Evolutionary conservation across 2,329 filamentous ascomycete genomes (phyloP).

Genomic region (Zelopaecilomyces penicillatus): DNA sequence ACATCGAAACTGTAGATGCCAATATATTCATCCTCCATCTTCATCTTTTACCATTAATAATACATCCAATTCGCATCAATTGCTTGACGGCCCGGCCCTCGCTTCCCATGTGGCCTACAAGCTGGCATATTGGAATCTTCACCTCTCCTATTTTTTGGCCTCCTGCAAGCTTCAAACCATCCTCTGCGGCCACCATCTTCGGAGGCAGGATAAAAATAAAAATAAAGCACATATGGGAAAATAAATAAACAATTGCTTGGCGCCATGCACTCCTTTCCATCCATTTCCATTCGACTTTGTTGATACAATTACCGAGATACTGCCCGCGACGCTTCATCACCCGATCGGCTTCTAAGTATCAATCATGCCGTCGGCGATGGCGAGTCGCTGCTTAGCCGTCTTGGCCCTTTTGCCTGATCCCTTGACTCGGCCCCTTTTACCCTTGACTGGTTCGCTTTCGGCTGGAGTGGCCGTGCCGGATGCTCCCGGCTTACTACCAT

Average conservation of each 20-base stretch:
- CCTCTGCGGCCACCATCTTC: neutral
- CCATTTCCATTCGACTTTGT: conserved; percentile 5
- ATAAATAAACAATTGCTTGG: neutral
- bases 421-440: conserved; percentile 52
- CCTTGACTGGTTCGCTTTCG: conserved; percentile 40
- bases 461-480: conserved; percentile 81
- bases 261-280: conserved; percentile 5
- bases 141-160: neutral
- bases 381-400: conserved; percentile 59
- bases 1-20: too few relatives aligned
- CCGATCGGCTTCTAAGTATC: conserved; percentile 15
- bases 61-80: too few relatives aligned
- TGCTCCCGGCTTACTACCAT: conserved; percentile 57
- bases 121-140: neutral
- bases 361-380: conserved; percentile 54
- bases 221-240: neutral
- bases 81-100: too few relatives aligned
- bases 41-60: too few relatives aligned
- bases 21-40: too few relatives aligned
- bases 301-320: conserved; percentile 6
- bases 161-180: neutral
- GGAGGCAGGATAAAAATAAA: neutral
- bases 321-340: neutral
- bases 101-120: neutral
- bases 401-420: conserved; percentile 46